Evolutionary conservation across 352 stramenopile genomes (phyloP).

Genomic region (Phytophthora pseudosyringae): DNA sequence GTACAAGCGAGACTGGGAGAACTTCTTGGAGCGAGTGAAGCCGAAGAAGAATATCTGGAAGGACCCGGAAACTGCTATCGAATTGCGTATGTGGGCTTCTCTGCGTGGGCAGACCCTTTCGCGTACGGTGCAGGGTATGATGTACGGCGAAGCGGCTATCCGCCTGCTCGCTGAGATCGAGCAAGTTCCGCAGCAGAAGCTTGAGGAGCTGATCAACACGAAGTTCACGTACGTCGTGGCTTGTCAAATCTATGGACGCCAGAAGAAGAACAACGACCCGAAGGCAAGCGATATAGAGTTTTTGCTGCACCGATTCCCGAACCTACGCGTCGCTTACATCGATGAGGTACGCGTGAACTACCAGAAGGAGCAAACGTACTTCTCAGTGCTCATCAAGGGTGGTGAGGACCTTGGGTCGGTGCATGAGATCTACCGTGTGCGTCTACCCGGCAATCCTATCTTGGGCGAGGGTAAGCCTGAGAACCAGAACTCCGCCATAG

Average conservation of each 20-base stretch:
- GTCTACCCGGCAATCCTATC: constrained; percentile 98
- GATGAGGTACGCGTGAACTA: constrained; percentile 97
- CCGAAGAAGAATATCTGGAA: constrained; percentile 95
- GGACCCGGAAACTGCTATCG: constrained; percentile 79
- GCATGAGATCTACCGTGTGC: constrained; percentile 97
- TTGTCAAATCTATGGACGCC: constrained; percentile 98
- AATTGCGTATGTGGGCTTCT: constrained; percentile 98
- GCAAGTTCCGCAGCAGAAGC: constrained; percentile 84
- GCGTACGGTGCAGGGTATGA: constrained; percentile 98
- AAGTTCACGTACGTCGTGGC: constrained; percentile 99
- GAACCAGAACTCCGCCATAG: constrained; percentile 99
- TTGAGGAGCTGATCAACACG: constrained; percentile 97
- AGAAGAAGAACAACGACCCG: constrained; percentile 98
- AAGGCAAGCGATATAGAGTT: constrained; percentile 99
- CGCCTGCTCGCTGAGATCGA: constrained; percentile 97
- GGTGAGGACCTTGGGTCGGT: constrained; percentile 63
- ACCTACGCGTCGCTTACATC: constrained; percentile 98
- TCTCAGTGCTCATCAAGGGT: constrained; percentile 98
- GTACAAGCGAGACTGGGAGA: constrained; percentile 98
- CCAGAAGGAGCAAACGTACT: constrained; percentile 95
- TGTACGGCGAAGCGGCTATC: constrained; percentile 99
- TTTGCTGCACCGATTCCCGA: constrained; percentile 96
- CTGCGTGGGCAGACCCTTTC: constrained; percentile 97
- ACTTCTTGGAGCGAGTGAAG: constrained; percentile 97
- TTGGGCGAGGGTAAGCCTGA: constrained; percentile 99